A percentile compares a stretch with the other conserved stretches of the same genome.
phyloP scores from a whole-genome alignment of 352 stramenopile genomes.

The Globisporangium parvum region DNA sequence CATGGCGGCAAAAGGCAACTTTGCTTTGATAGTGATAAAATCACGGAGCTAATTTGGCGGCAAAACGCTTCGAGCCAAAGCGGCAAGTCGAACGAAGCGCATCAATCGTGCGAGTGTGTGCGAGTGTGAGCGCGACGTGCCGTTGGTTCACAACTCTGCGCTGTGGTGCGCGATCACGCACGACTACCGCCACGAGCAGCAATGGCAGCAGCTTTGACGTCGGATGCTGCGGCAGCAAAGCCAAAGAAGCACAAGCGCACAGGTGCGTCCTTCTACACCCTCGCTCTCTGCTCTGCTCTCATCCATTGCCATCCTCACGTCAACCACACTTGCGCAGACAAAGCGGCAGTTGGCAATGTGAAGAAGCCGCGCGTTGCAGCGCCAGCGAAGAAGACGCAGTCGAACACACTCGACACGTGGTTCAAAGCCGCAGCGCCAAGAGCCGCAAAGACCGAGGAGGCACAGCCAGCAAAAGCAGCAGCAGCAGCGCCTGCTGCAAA shows the following conservation, averaged over 20 bases:
- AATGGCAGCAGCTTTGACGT: slow-evolving; percentile 2
- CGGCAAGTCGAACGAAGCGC: too few species aligned
- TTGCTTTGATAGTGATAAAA: not conserved
- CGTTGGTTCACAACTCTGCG: too few species aligned
- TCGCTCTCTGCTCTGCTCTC: not conserved
- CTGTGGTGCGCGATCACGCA: not conserved
- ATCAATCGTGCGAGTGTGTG: too few species aligned
- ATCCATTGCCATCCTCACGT: not conserved
- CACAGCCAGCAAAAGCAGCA: not conserved
- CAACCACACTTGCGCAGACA: slow-evolving; percentile 1
- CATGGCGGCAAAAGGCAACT: too few species aligned
- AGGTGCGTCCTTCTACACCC: not conserved
- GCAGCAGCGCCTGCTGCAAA: not conserved
- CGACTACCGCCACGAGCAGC: not conserved
- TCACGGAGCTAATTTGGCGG: not conserved
- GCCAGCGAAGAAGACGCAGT: slow-evolving; percentile 26
- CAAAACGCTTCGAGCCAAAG: too few species aligned
- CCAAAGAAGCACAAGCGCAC: slow-evolving; percentile 13
- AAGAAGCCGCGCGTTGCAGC: slow-evolving; percentile 6
- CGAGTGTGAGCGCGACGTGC: too few species aligned
- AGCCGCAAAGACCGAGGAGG: not conserved
- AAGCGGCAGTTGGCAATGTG: not conserved
- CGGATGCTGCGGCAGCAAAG: not conserved
- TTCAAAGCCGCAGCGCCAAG: slow-evolving; percentile 21
- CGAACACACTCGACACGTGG: slow-evolving; percentile 55